Conservation (phyloP, 208 protist species). For the Trypanosoma cruzi region DNA sequence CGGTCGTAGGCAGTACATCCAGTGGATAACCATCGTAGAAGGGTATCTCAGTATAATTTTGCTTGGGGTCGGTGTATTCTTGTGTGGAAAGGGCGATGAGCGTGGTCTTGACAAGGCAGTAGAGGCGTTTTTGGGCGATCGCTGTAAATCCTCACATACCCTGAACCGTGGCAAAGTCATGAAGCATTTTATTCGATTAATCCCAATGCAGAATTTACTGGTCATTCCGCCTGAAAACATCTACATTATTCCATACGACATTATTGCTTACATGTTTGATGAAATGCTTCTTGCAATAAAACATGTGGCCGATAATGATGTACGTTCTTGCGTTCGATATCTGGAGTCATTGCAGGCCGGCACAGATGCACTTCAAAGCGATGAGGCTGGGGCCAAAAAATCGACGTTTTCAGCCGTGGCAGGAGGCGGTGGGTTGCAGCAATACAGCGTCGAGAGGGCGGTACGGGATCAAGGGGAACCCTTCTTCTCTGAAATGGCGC, state of each 20-base stretch:
- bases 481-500: slow-evolving; percentile 79
- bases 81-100: slow-evolving; percentile 66
- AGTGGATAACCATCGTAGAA: slow-evolving; percentile 52
- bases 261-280: slow-evolving; percentile 84
- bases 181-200: slow-evolving; percentile 82
- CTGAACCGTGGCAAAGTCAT: slow-evolving; percentile 65
- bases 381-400: background rate
- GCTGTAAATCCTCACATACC: slow-evolving; percentile 26
- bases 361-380: slow-evolving; percentile 12
- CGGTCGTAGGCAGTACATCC: slow-evolving; percentile 14
- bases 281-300: slow-evolving; percentile 77
- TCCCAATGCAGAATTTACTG: slow-evolving; percentile 49
- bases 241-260: slow-evolving; percentile 80
- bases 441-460: slow-evolving; percentile 3
- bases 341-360: slow-evolving; percentile 51
- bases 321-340: slow-evolving; percentile 62
- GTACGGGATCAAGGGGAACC: slow-evolving; percentile 33
- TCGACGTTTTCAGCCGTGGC: background rate
- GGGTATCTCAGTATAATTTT: slow-evolving; percentile 74
- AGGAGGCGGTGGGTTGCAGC: background rate
- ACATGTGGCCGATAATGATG: slow-evolving; percentile 72
- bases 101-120: slow-evolving; percentile 71
- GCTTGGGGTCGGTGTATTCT: slow-evolving; percentile 60
- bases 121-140: slow-evolving; percentile 73
- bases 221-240: slow-evolving; percentile 57